Evolutionary conservation across 306 rosid species (phyloP).

Genomic region (Ceratonia siliqua): DNA sequence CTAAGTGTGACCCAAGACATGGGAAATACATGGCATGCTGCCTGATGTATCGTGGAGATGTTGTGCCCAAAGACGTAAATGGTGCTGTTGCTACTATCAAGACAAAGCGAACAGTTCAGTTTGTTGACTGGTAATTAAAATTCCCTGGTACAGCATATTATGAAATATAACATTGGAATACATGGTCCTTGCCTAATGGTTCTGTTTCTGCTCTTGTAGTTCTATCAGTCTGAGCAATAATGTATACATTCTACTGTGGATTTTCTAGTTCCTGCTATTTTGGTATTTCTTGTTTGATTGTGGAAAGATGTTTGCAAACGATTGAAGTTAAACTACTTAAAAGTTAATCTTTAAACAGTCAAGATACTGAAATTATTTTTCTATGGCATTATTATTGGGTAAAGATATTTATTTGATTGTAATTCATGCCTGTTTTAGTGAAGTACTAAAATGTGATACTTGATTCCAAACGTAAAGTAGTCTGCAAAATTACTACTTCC

Average conservation of each 20-base stretch:
- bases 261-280: not conserved
- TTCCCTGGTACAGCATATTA: not conserved
- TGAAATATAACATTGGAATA: not conserved
- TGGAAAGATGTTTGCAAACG: not conserved
- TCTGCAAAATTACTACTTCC: no score
- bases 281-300: not conserved
- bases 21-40: conserved; percentile 89
- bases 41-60: conserved; percentile 82
- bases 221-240: conserved; percentile 1
- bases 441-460: no score
- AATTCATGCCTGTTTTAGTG: not conserved
- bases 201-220: not conserved
- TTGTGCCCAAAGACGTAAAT: conserved; percentile 74
- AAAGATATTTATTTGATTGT: not conserved
- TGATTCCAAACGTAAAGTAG: no score
- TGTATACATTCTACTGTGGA: not conserved
- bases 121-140: conserved; percentile 71
- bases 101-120: conserved; percentile 68
- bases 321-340: not conserved
- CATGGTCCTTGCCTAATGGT: conserved; percentile 1
- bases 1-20: conserved; percentile 79
- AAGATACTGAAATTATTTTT: not conserved
- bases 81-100: conserved; percentile 64
- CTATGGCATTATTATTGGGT: not conserved
- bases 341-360: not conserved